phyloP scores from a whole-genome alignment of 1,284 basidiomycete genomes.

The Chondrostereum purpureum region DNA sequence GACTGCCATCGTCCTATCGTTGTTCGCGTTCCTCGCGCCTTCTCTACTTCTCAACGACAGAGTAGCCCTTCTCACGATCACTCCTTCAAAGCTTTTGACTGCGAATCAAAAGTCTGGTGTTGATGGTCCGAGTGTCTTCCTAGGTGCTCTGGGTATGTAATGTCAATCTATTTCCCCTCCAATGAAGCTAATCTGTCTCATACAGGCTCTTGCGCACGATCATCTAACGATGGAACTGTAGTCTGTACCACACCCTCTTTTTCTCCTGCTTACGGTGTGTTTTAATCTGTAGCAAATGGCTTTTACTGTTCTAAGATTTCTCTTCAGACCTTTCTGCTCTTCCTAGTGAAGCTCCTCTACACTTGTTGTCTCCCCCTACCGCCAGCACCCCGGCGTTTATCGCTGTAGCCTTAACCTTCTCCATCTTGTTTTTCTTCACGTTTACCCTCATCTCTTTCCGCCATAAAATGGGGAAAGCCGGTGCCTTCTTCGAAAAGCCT shows the following conservation, averaged over 20 bases:
- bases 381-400: conserved; percentile 60
- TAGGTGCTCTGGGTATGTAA: conserved; percentile 1
- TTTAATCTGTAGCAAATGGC: conserved; percentile 12
- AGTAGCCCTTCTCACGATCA: conserved; percentile 60
- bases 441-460: conserved; percentile 65
- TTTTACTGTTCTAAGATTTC: conserved; percentile 7
- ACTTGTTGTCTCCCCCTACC: conserved; percentile 54
- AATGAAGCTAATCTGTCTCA: conserved; percentile 6
- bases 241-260: conserved; percentile 52
- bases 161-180: neutral
- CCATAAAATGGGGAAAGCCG: conserved; percentile 53
- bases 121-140: conserved; percentile 54
- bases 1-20: conserved; percentile 54
- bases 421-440: conserved; percentile 59
- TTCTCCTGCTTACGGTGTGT: conserved; percentile 55
- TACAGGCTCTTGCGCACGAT: conserved; percentile 63
- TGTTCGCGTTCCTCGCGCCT: conserved; percentile 64
- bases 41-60: conserved; percentile 49
- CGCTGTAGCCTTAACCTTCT: conserved; percentile 52
- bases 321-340: conserved; percentile 55
- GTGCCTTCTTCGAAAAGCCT: conserved; percentile 48
- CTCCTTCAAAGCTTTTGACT: conserved; percentile 47
- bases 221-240: conserved; percentile 39
- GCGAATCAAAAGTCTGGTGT: conserved; percentile 35
- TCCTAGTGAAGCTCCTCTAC: conserved; percentile 47